Evolutionary conservation across 805 yeast genomes (phyloP), one percentile per base, ranked within the genome.

Genomic region (Yarrowia porcina): DNA sequence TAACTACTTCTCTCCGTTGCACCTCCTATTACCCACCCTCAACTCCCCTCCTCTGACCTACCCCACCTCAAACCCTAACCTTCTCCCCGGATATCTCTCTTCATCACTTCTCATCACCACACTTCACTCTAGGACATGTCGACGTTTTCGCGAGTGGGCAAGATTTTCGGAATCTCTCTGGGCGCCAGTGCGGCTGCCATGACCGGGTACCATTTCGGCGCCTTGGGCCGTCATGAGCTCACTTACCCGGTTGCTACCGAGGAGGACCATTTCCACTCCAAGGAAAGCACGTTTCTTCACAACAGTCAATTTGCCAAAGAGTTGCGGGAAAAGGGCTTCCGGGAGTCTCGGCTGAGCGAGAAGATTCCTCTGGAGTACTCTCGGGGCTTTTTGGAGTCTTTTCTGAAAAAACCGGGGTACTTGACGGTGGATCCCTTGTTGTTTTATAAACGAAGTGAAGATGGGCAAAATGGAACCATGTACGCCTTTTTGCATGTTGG

Each of bases 361-460:
- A 64, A 64, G 13, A 61, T 68, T 15, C 76, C 76, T 64, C 65
- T 23, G 64, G 65, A 21, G 64, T 67, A 27, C 41, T 64, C 30
- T 52, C 67, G 67, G 65, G 73, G 39, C 63, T 88, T 0, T 83
- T 85, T 57, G 96, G 96, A 0, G 73, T 89, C 9, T 75, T 90
- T 57, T 83, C 82, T 67, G 92, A 96, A 0, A 82, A 83, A 1
- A 17, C 47, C 47, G 7, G 80, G 83, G 17, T 81, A 84, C 65
- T 75, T 89, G 66, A 89, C 87, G 63, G 82, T 89, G 25, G 96
- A 90, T 69, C 97, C 97, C 0, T 73, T 89, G 18, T 79, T 86
- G 12, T 86, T 88, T 69, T 69, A 78, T 44, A 79, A 88, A 67
- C 73, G 73, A 18, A 8, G 33, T 25, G 59, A 52, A 1, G 69